These are phyloP conservation scores for Verruconis gallopava DNA, from an alignment of 2,329 filamentous ascomycete genomes.

Conservation along the genomic window DNA sequence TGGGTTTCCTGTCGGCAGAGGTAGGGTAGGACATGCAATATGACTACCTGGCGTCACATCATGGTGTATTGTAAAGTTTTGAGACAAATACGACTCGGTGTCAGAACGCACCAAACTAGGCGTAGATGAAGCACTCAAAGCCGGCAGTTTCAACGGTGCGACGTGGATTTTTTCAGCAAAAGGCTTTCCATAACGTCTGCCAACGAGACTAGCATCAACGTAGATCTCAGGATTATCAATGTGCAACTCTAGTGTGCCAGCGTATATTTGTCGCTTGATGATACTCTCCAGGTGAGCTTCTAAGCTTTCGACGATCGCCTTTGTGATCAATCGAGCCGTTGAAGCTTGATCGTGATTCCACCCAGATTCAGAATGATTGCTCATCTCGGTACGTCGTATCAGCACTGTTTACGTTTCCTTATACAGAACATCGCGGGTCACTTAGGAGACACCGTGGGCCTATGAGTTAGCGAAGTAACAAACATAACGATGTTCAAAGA, in stretches of 20 bases:
- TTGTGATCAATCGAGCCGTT: not conserved
- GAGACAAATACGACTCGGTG: not conserved
- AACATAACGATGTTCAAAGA: too few species aligned
- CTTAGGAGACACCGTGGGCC: too few species aligned
- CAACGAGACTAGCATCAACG: not conserved
- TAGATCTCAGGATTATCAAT: not conserved
- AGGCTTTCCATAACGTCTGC: not conserved
- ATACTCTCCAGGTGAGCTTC: not conserved
- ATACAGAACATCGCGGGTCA: too few species aligned
- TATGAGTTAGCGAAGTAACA: too few species aligned
- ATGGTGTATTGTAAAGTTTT: not conserved
- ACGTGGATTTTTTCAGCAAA: not conserved
- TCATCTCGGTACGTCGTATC: too few species aligned
- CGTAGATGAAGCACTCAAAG: not conserved
- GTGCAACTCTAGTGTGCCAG: not conserved
- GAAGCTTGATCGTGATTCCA: not conserved
- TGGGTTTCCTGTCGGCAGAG: not conserved
- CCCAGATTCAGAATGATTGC: too few species aligned
- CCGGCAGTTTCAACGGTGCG: not conserved
- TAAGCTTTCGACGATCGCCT: not conserved
- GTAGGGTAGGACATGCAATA: not conserved
- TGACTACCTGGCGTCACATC: not conserved
- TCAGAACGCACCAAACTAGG: not conserved
- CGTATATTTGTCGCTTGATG: not conserved
- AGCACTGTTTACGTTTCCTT: too few species aligned